Conservation (phyloP, 352 stramenopile species). For the Paralagenidium karlingii region DNA sequence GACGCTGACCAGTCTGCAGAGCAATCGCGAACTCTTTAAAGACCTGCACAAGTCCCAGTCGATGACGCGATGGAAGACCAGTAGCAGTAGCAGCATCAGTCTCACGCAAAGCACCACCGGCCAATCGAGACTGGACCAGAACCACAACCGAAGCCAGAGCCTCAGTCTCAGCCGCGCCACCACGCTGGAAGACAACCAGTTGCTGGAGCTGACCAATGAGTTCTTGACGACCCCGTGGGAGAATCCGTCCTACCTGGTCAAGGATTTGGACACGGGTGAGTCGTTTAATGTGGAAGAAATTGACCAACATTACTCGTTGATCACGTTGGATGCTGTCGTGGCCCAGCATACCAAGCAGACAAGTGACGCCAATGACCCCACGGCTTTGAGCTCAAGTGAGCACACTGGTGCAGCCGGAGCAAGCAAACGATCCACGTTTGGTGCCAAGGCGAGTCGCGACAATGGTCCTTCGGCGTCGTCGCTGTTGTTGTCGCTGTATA, state of each 20-base stretch:
- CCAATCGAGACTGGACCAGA: too few species aligned
- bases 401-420: background rate
- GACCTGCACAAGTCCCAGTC: too few species aligned
- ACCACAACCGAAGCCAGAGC: constrained; percentile 1
- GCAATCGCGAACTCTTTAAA: too few species aligned
- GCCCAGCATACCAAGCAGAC: constrained; percentile 16
- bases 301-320: constrained; percentile 66
- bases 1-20: too few species aligned
- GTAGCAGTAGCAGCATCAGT: background rate
- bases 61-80: constrained; percentile 13
- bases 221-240: constrained; percentile 37
- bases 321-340: constrained; percentile 54
- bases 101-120: background rate
- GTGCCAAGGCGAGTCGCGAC: background rate
- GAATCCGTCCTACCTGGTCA: constrained; percentile 70
- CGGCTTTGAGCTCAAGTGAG: background rate
- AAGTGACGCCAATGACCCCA: background rate
- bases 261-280: constrained; percentile 68
- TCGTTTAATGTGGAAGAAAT: constrained; percentile 74
- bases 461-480: constrained; percentile 23
- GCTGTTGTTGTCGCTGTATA: constrained; percentile 66
- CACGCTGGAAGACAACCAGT: too few species aligned
- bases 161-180: too few species aligned
- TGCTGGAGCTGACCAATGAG: constrained; percentile 3
- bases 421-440: too few species aligned